Evolutionary conservation across 768 basidiomycete species (phyloP).

Genomic region (Leccinum variicolor): DNA sequence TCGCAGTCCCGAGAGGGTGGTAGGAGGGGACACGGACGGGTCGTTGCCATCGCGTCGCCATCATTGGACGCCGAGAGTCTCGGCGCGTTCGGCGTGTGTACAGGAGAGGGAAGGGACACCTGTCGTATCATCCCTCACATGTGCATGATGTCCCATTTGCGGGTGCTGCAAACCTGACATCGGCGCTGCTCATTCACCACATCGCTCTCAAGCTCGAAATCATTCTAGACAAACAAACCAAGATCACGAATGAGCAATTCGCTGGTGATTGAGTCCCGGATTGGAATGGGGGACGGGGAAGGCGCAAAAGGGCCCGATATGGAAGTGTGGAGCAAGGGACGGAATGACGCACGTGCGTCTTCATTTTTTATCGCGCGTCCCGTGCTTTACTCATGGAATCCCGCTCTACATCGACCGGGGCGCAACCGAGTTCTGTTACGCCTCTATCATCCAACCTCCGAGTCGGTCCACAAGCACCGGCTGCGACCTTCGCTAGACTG

Average conservation of each 20-base stretch:
- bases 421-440: conserved; percentile 88
- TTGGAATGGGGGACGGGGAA: conserved; percentile 68
- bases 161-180: conserved; percentile 69
- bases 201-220: conserved; percentile 85
- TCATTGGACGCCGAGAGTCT: too few relatives aligned
- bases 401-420: conserved; percentile 76
- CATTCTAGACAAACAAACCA: conserved; percentile 88
- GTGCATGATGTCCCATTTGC: too few relatives aligned
- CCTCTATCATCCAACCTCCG: conserved; percentile 88
- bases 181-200: conserved; percentile 80
- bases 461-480: conserved; percentile 68
- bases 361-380: neutral
- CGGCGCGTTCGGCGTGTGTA: too few relatives aligned
- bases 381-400: conserved; percentile 4
- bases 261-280: conserved; percentile 78
- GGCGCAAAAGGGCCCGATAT: conserved; percentile 83
- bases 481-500: conserved; percentile 86
- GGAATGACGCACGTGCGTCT: conserved; percentile 67
- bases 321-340: conserved; percentile 86
- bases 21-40: too few relatives aligned
- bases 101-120: too few relatives aligned
- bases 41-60: too few relatives aligned
- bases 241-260: conserved; percentile 84
- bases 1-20: too few relatives aligned
- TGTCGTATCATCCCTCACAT: too few relatives aligned